phyloP scores from a whole-genome alignment of 441 rosid genomes.

The Biscutella laevigata region DNA sequence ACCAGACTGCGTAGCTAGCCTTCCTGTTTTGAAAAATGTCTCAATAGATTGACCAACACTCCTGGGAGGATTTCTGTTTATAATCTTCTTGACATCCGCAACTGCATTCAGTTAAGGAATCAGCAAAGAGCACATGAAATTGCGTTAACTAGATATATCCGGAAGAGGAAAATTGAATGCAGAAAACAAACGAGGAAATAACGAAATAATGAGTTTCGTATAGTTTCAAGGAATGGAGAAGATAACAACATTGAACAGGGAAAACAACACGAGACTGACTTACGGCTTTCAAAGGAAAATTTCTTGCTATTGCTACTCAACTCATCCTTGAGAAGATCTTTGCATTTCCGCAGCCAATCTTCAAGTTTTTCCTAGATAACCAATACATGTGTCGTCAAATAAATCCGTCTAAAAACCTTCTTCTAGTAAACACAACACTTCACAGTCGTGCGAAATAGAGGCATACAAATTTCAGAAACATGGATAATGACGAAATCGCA shows the following conservation, averaged over 20 bases:
- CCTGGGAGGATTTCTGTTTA: slow-evolving; percentile 48
- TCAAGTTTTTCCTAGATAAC: slow-evolving; percentile 74
- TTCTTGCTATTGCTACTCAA: slow-evolving; percentile 33
- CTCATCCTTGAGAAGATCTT: slow-evolving; percentile 58
- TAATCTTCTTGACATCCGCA: slow-evolving; percentile 56
- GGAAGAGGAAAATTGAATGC: not conserved
- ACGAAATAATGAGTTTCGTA: not conserved
- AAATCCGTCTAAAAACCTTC: not conserved
- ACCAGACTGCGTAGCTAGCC: slow-evolving; percentile 61
- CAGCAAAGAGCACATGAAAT: not conserved
- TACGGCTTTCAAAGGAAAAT: slow-evolving; percentile 57
- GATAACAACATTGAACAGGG: not conserved
- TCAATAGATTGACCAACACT: slow-evolving; percentile 55
- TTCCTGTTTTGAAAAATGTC: slow-evolving; percentile 73
- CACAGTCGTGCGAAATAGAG: not conserved
- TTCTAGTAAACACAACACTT: slow-evolving; percentile 4
- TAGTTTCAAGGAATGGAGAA: not conserved
- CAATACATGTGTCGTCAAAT: slow-evolving; percentile 6
- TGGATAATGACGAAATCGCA: not conserved
- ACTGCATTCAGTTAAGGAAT: slow-evolving; percentile 34
- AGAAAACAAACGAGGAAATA: not conserved
- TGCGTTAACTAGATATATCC: not conserved
- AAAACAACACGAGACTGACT: slow-evolving; percentile 20
- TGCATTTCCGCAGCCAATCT: slow-evolving; percentile 74
- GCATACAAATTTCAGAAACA: not conserved